Evolutionary conservation across 208 protist species (phyloP), one percentile per base, ranked within the genome.

Genomic region (Wallacemonas sp.): DNA sequence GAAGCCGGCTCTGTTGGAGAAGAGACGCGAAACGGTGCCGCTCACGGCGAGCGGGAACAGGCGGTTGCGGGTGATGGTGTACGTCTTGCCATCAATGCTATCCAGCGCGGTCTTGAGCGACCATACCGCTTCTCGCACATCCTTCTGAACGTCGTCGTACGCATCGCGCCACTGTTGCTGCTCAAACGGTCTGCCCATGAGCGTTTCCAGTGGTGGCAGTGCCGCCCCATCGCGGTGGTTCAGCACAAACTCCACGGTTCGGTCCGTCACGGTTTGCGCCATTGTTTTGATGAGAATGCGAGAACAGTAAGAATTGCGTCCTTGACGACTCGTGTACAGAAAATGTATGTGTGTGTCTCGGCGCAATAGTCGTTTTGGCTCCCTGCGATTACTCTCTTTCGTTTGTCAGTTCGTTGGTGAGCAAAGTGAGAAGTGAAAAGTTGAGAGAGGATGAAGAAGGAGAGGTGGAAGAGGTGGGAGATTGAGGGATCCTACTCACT

Each of bases 1-100:
- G 78, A 93, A 75, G 17, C 93, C 93, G 8, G 93, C 90, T n/a
- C 90, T 80, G 74, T 97, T 96, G 26, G 81, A 84, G 63, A 94
- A 96, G 46, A 69, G 47, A 1, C 32, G 63, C 23, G 70, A 64
- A 19, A 76, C 52, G 39, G 36, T 47, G 0, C 83, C 83, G 49
- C 76, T 72, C n/a, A 70, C 71, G 6, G 82, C 78, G 23, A 90
- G 73, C 2, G 86, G 90, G 61, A 95, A 95, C 43, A 93, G 46
- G 12, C 68, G 62, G 62, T 93, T 85, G 41, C 90, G 84, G 1
- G 76, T 74, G 0, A 62, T 38, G 14, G 55, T 67, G 75, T 95
- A 95, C 8, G 46, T 43, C 2, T 65, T 64, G 11, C 54, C 14
- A 16, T 79, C 70, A 21, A 91, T 63, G 24, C 14, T 14, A 65